Base-by-base conservation (phyloP, 345 rosid genomes). In the Geranium brycei region DNA sequence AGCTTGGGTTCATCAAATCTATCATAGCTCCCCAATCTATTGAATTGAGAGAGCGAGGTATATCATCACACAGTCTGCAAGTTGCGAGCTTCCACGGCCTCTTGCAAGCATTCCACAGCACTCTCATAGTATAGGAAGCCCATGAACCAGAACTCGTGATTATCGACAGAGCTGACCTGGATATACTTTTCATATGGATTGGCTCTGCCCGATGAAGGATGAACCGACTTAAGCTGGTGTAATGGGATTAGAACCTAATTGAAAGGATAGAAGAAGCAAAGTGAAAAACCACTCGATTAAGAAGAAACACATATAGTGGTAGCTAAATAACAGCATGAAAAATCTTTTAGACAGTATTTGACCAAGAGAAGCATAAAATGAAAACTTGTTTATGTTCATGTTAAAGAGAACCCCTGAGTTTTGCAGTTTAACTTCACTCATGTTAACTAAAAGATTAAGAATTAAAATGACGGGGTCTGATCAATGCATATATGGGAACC, bases 91-190 rank as follows among this genome's bases (percentile, higher is more conserved):
- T 59, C 31, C 31, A 64, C 32, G 15, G 60, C 72, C 17, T 35
- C 68, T 40, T 59, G 63, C 13, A 69, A 67, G 67, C 58, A 58
- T 23, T 58, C 19, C 59, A 62, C 63, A 31, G 74, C 74, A 15
- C 66, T 51, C 12, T 56, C 59, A 5, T 71, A 71, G 74, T 62
- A 57, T 38, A 62, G 47, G 51, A 71, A 71, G 17, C 74, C 74
- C 70, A 71, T 71, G 62, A 71, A 71, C 74, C 70, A 71, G 65
- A 66, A 71, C 58, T 71, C 74, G 17, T 61, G 70, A 51, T 62
- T 47, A 16, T 71, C 63, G 15, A 66, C 17, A 8, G 74, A 71
- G 17, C 66, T 66, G 4, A 71, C 69, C 61, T 62, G 74, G 38
- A 66, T 57, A 62, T 66, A 71, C 57, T 71, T 71, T 47, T 71